These are phyloP conservation scores for Anthoceros angustus DNA, from an alignment of 225 moss, liverwort and hornwort genomes.

Conservation along the genomic window DNA sequence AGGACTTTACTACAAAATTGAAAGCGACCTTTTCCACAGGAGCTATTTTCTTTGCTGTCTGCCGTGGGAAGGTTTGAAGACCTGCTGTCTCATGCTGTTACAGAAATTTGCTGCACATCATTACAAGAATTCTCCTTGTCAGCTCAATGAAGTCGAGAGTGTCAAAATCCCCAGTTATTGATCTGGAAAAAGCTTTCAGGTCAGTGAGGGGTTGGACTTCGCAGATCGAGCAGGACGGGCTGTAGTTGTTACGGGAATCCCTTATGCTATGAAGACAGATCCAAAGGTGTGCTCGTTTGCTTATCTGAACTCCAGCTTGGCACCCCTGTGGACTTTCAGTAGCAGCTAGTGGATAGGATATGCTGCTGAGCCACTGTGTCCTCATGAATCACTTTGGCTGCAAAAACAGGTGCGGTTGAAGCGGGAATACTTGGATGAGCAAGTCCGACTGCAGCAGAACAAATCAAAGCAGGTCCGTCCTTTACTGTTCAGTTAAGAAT, in stretches of 20 bases:
- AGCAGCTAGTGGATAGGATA: background rate
- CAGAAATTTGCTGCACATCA: constrained; percentile 1
- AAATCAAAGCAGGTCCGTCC: constrained; percentile 37
- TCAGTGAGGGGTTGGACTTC: constrained; percentile 97
- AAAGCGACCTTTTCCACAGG: constrained; percentile 65
- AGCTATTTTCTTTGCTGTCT: constrained; percentile 95
- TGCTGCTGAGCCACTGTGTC: no score
- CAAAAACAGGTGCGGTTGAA: constrained; percentile 68
- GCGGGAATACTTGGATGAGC: constrained; percentile 83
- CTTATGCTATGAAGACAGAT: constrained; percentile 99
- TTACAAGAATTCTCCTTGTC: constrained; percentile 3
- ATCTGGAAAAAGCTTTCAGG: constrained; percentile 24
- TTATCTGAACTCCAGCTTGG: background rate
- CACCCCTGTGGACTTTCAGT: background rate
- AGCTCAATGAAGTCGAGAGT: no score
- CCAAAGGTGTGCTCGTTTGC: constrained; percentile 51
- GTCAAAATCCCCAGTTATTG: background rate
- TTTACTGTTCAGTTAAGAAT: background rate
- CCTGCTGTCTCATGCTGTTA: background rate
- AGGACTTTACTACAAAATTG: constrained; percentile 71
- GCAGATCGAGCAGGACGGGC: constrained; percentile 94
- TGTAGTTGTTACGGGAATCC: constrained; percentile 90
- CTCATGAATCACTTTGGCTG: background rate
- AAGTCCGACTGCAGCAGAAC: constrained; percentile 26
- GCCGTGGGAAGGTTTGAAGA: constrained; percentile 72